phyloP scores from a whole-genome alignment of 495 filamentous ascomycete species.

The Patellaria atrata region DNA sequence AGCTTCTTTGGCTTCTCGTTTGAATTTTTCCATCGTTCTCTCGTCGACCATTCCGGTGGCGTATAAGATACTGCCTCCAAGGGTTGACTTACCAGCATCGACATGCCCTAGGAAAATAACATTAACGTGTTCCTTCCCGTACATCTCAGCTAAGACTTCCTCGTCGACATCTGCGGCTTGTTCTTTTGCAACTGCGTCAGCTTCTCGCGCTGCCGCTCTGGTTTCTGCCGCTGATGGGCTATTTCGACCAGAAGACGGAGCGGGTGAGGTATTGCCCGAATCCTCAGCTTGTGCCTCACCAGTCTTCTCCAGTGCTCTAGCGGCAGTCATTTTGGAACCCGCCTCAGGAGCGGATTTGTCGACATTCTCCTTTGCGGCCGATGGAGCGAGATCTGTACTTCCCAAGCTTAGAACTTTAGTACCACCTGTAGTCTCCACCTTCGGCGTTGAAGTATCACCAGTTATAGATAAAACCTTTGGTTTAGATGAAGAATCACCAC shows the following conservation, averaged over 20 bases:
- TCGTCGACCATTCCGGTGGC: conserved; percentile 98
- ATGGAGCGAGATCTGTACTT: conserved; percentile 19
- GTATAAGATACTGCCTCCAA: conserved; percentile 85
- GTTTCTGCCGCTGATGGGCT: conserved; percentile 46
- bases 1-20: conserved; percentile 85
- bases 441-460: conserved; percentile 31
- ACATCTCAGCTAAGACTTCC: conserved; percentile 81
- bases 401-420: conserved; percentile 23
- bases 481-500: conserved; percentile 41
- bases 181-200: conserved; percentile 71
- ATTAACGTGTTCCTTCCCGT: conserved; percentile 97
- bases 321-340: conserved; percentile 55
- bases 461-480: conserved; percentile 60
- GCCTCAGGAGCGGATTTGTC: conserved; percentile 46
- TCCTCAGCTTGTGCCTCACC: conserved; percentile 39
- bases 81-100: conserved; percentile 90
- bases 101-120: conserved; percentile 98
- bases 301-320: conserved; percentile 69
- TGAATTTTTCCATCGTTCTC: conserved; percentile 95
- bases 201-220: conserved; percentile 45
- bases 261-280: conserved; percentile 61
- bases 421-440: conserved; percentile 31
- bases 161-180: conserved; percentile 86
- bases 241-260: conserved; percentile 62
- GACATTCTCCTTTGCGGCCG: conserved; percentile 31